Conservation (phyloP, 441 rosid species). For the California macrophylla region DNA sequence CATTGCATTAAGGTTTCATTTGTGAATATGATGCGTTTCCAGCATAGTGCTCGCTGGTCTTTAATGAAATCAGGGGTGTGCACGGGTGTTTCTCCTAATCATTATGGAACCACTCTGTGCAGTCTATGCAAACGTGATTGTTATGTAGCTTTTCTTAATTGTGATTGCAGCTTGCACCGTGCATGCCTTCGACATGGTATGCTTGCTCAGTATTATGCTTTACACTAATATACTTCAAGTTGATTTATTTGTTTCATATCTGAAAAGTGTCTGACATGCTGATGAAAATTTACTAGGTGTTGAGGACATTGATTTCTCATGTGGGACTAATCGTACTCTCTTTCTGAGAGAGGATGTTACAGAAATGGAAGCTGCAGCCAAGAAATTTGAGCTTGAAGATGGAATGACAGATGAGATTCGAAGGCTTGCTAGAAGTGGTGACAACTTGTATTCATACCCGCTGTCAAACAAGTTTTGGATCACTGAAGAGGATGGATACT, state of each 20-base stretch:
- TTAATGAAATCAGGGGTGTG: conserved; percentile 58
- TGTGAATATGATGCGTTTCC: conserved; percentile 74
- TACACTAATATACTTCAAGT: not conserved
- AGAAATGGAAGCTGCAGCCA: conserved; percentile 80
- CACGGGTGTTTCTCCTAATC: conserved; percentile 38
- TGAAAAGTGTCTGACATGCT: conserved; percentile 11
- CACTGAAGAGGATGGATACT: conserved; percentile 42
- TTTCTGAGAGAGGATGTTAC: conserved; percentile 66
- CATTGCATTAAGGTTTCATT: conserved; percentile 55
- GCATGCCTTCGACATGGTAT: conserved; percentile 94
- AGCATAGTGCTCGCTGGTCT: conserved; percentile 77
- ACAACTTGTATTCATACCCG: conserved; percentile 45
- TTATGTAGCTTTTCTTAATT: conserved; percentile 71
- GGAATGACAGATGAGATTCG: conserved; percentile 30
- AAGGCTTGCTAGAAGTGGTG: conserved; percentile 32
- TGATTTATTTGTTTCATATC: conserved; percentile 7
- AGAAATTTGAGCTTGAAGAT: conserved; percentile 63
- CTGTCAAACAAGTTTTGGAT: conserved; percentile 28
- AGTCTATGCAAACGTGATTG: conserved; percentile 90
- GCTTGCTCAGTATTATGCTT: conserved; percentile 18
- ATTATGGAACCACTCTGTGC: conserved; percentile 62
- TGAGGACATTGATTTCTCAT: conserved; percentile 46
- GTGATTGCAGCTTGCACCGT: conserved; percentile 62
- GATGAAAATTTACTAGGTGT: conserved; percentile 38
- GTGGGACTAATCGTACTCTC: conserved; percentile 53